Conservation (phyloP, 2,329 filamentous ascomycete genomes). For the Fusarium domesticum region DNA sequence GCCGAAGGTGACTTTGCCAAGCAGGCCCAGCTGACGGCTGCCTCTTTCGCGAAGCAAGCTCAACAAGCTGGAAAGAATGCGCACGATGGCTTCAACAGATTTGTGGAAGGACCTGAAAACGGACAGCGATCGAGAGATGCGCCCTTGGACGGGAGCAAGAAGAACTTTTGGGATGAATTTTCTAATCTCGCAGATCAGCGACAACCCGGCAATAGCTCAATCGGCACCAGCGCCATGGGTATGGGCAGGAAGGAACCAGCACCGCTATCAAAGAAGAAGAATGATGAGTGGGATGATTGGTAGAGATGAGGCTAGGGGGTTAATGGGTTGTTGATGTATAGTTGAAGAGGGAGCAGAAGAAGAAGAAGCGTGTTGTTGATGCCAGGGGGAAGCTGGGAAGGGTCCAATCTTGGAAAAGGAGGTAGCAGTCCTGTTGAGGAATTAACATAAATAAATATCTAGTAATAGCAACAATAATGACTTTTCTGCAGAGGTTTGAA, state of each 20-base stretch:
- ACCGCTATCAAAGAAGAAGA: conserved; percentile 40
- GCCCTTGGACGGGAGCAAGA: conserved; percentile 61
- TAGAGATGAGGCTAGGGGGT: conserved; percentile 30
- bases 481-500: not conserved
- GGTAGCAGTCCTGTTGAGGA: conserved; percentile 1
- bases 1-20: conserved; percentile 75
- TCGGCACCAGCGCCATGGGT: conserved; percentile 60
- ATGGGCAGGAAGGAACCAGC: conserved; percentile 44
- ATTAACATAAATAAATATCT: conserved; percentile 6
- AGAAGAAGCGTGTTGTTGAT: conserved; percentile 12
- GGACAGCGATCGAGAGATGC: conserved; percentile 35
- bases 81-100: conserved; percentile 76
- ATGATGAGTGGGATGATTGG: conserved; percentile 66
- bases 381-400: no score
- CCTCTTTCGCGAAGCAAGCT: conserved; percentile 64
- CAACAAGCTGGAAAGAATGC: conserved; percentile 70
- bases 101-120: conserved; percentile 77
- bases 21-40: conserved; percentile 59
- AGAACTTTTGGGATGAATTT: conserved; percentile 92
- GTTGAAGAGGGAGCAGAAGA: no score
- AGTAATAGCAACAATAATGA: conserved; percentile 12
- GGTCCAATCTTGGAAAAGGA: not conserved
- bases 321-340: conserved; percentile 3
- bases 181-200: conserved; percentile 63
- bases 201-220: conserved; percentile 45